Conservation (phyloP, 1,284 basidiomycete genomes). For the Ustilago loliicola region DNA sequence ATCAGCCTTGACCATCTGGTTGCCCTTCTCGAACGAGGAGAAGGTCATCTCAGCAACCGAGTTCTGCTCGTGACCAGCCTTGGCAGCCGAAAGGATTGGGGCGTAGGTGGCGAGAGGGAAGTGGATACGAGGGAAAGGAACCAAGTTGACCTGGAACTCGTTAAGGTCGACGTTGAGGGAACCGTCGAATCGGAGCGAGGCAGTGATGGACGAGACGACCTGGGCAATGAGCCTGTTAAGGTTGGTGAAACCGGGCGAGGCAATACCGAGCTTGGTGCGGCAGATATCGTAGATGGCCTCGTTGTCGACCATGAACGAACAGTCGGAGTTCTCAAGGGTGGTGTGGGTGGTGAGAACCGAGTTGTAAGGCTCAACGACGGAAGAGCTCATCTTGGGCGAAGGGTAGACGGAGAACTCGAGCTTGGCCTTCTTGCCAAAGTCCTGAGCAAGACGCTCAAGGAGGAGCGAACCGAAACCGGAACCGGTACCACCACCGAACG, state of each 20-base stretch:
- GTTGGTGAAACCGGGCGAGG: constrained; percentile 91
- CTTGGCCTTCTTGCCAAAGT: constrained; percentile 99
- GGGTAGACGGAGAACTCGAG: constrained; percentile 99
- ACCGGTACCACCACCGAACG: constrained; percentile 98
- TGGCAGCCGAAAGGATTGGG: constrained; percentile 85
- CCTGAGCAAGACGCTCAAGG: constrained; percentile 92
- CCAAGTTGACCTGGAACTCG: constrained; percentile 99
- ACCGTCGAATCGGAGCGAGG: constrained; percentile 96
- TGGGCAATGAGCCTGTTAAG: constrained; percentile 93
- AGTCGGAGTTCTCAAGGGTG: constrained; percentile 98
- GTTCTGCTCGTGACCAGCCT: constrained; percentile 95
- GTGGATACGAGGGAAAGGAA: constrained; percentile 87
- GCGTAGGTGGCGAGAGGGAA: constrained; percentile 97
- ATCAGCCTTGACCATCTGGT: constrained; percentile 85
- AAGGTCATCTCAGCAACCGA: constrained; percentile 98
- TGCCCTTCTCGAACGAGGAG: constrained; percentile 96
- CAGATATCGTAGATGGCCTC: constrained; percentile 94
- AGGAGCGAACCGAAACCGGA: constrained; percentile 98
- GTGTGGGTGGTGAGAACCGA: constrained; percentile 98
- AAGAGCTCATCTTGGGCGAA: constrained; percentile 80
- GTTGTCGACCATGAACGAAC: constrained; percentile 76
- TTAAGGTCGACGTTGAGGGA: constrained; percentile 97
- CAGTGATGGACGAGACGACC: constrained; percentile 97
- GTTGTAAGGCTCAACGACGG: constrained; percentile 99
- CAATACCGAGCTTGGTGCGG: constrained; percentile 91